Evolutionary conservation across 192 early-diverging fungal species (phyloP), one percentile per base, ranked within the genome.

Genomic region (Diversispora eburnea): DNA sequence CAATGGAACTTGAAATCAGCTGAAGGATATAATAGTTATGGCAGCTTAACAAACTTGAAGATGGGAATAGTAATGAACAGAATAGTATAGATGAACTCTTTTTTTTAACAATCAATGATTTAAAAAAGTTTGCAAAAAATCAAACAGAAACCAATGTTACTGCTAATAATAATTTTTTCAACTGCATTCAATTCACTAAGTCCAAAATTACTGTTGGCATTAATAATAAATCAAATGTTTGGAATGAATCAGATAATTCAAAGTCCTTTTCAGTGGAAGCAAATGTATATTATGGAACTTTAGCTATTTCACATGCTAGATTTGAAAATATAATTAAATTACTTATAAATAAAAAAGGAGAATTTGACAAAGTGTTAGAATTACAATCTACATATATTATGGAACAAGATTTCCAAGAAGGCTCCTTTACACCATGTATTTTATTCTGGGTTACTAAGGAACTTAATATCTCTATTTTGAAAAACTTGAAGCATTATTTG

Each of bases 401-500:
- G 25, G 56, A n/a, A 58, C 19, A 10, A 22, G 56, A 58, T n/a
- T 58, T 58, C 8, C 56, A 22, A 8, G 25, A 58, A 58, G 25
- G 25, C 2, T 58, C 56, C 12, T 22, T 22, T 9, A 58, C 8
- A 22, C 56, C 56, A 58, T 20, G 56, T 13, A 58, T 58, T 58
- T 7, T n/a, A 8, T 58, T n/a, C 10, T 58, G 22, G 56, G 56
- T 58, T 22, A 10, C 56, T 58, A 58, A 19, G 4, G 1, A n/a
- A 19, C 19, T 58, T 58, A n/a, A 58, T 0, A 58, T 58, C 12
- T 9, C 56, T 3, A n/a, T 58, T 1, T 3, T 25, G 19, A 10
- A 58, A 58, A 22, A n/a, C 56, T 58, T 25, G 20, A 58, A 58
- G 25, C 56, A 9, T 22, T 58, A 22, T 58, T 58, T 58, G 56